Base-by-base conservation (phyloP, 108 stramenopile genomes). In the Mediolabrus comicus region DNA sequence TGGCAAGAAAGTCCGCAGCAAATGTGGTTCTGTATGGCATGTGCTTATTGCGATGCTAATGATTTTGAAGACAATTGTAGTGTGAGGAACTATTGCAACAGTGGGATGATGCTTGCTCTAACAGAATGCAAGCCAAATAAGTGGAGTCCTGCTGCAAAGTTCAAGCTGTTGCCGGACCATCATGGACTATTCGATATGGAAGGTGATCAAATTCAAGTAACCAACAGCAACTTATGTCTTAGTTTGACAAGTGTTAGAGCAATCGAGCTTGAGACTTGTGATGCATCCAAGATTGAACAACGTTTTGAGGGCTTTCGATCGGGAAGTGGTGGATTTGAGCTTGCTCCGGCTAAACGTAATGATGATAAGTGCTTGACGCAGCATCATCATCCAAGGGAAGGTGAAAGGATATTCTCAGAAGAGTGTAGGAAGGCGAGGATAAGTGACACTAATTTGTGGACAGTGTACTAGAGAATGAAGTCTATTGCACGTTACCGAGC, bases 1-100 rank as follows among this genome's bases (percentile, higher is more conserved):
- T 87, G 86, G 86, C 86, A 87, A 79, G 84, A 87, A 26, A 81
- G 77, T 54, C 63, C 51, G 22, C 32, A 69, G 25, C 84, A 87
- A 38, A 84, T 65, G 12, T 70, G 67, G 59, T 85, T 75, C 75
- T 87, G 84, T 62, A 74, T 87, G 82, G 53, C 35, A 8, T 87
- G 86, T 38, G 19, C 17, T 0, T 4, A 53, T 3, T 28, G 69
- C n/a, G 25, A 39, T 11, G 41, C 41, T 12, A 25, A 35, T 10
- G 1, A 16, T 11, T 32, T 30, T 34, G 38, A 53, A 10, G 36
- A 70, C 33, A 19, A 70, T n/a, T 75, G 75, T 52, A 35, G 70
- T 25, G 39, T 22, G 9, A 62, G 39, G 27, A 41, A 29, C 36
- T 49, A 72, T 43, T 27, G 58, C 55, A 3, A 10, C 10, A 53